These are phyloP conservation scores for Xylaria multiplex DNA, from an alignment of 2,329 filamentous ascomycete species.

Conservation along the genomic window DNA sequence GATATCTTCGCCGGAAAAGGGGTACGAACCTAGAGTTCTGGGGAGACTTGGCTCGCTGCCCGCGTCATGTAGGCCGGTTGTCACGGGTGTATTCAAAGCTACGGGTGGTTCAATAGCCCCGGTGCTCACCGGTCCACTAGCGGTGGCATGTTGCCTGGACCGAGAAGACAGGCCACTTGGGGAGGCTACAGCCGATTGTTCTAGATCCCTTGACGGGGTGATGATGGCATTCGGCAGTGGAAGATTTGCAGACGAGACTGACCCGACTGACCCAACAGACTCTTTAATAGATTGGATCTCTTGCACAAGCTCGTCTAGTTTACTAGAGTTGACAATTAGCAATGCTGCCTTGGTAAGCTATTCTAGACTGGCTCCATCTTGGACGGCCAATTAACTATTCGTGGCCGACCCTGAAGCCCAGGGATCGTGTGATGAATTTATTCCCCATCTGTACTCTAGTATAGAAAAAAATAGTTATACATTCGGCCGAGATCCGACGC, in stretches of 20 bases:
- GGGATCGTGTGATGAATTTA: background rate
- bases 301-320: conserved; percentile 64
- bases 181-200: conserved; percentile 39
- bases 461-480: background rate
- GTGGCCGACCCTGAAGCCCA: background rate
- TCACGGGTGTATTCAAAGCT: conserved; percentile 46
- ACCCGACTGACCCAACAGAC: conserved; percentile 53
- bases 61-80: conserved; percentile 37
- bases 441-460: background rate
- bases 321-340: conserved; percentile 52
- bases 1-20: conserved; percentile 63
- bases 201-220: conserved; percentile 37
- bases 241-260: conserved; percentile 23
- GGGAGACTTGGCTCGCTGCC: conserved; percentile 48
- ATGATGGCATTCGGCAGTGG: conserved; percentile 33
- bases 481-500: background rate
- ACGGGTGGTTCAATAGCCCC: conserved; percentile 42
- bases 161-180: conserved; percentile 32
- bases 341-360: background rate
- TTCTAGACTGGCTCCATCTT: background rate
- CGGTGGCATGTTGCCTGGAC: conserved; percentile 27
- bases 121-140: conserved; percentile 2
- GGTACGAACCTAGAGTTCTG: conserved; percentile 58
- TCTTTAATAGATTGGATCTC: conserved; percentile 66
- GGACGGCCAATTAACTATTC: background rate